A percentile compares a stretch with the other conserved stretches of the same genome.
phyloP scores from a whole-genome alignment of 2,329 filamentous ascomycete genomes.

The Microascus cirrosus region DNA sequence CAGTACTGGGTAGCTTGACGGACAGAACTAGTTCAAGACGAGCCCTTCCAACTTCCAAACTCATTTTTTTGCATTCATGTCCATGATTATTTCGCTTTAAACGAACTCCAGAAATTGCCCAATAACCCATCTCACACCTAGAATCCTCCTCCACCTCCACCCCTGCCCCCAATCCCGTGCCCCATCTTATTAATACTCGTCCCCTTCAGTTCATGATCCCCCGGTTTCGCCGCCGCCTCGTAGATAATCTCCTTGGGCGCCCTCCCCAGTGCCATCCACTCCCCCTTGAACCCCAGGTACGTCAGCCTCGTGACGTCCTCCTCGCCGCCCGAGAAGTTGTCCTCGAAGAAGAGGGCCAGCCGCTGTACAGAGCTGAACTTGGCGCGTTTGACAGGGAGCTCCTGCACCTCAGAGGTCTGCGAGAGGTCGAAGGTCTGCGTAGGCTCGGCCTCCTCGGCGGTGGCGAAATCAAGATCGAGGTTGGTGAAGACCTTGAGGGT shows the following conservation, averaged over 20 bases:
- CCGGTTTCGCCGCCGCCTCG: constrained; percentile 86
- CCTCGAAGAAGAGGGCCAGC: constrained; percentile 77
- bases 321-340: constrained; percentile 75
- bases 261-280: constrained; percentile 73
- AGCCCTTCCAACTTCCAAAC: not conserved
- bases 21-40: not conserved
- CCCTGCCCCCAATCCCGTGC: constrained; percentile 35
- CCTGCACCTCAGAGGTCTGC: constrained; percentile 72
- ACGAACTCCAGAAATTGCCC: too few species aligned
- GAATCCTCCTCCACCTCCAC: not conserved
- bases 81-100: not conserved
- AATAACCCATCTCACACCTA: not conserved
- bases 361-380: constrained; percentile 78
- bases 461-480: constrained; percentile 72
- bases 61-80: not conserved
- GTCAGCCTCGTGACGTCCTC: constrained; percentile 69
- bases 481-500: constrained; percentile 86
- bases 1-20: too few species aligned
- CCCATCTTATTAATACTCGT: constrained; percentile 42
- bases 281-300: constrained; percentile 88
- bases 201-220: constrained; percentile 65
- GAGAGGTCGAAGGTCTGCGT: constrained; percentile 70
- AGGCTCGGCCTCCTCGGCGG: constrained; percentile 56
- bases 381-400: constrained; percentile 78
- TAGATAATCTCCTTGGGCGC: constrained; percentile 75